Conservation (phyloP, 768 basidiomycete species). For the Hericium erinaceus region DNA sequence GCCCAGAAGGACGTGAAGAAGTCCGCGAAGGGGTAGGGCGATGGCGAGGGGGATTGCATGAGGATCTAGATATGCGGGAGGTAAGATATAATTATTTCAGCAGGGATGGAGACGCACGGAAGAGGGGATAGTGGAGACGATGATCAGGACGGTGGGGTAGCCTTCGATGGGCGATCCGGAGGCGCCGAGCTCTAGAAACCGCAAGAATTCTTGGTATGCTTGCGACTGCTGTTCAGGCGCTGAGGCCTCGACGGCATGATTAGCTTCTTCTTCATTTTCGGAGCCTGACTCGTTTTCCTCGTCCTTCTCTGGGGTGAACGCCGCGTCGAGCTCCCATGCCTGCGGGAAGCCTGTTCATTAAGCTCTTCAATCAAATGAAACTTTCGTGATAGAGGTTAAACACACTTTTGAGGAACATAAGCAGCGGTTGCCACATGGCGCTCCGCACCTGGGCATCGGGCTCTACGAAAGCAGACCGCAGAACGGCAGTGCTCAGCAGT, state of each 20-base stretch:
- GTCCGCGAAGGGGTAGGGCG: constrained; percentile 27
- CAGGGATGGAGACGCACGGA: constrained; percentile 33
- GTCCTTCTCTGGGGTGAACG: constrained; percentile 14
- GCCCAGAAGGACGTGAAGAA: constrained; percentile 79
- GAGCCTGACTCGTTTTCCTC: constrained; percentile 27
- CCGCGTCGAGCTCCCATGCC: constrained; percentile 51
- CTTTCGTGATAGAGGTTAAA: constrained; percentile 1
- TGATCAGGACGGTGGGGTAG: constrained; percentile 74
- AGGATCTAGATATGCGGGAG: constrained; percentile 19
- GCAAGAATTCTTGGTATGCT: constrained; percentile 66
- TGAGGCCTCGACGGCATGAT: constrained; percentile 16
- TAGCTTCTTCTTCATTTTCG: constrained; percentile 28
- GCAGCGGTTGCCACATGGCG: constrained; percentile 59
- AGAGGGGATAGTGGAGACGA: constrained; percentile 73
- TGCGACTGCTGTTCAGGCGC: neutral
- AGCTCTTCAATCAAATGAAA: neutral
- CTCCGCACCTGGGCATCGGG: constrained; percentile 58
- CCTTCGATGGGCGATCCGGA: constrained; percentile 69
- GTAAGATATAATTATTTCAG: neutral
- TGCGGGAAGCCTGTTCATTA: constrained; percentile 43
- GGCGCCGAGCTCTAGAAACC: constrained; percentile 73
- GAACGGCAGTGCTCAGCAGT: constrained; percentile 43
- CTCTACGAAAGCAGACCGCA: constrained; percentile 69
- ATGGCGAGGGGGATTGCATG: constrained; percentile 11
- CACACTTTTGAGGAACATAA: constrained; percentile 66